Evolutionary conservation across 2,329 filamentous ascomycete species (phyloP).

Genomic region (Aspergillus persii): DNA sequence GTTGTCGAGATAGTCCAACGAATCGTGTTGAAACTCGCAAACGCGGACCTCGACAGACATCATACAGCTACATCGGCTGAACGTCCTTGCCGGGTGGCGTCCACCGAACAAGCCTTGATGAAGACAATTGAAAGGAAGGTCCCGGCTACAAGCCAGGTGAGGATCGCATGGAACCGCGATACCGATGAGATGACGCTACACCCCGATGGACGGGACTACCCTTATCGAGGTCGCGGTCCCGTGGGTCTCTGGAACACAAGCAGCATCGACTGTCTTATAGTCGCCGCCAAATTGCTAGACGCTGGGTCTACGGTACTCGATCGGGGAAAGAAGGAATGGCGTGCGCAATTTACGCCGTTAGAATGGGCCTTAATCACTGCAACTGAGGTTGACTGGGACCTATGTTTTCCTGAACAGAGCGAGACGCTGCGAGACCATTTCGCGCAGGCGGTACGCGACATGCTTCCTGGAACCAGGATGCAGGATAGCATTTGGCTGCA

Average conservation of each 20-base stretch:
- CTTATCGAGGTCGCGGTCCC: conserved; percentile 33
- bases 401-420: conserved; percentile 11
- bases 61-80: conserved; percentile 17
- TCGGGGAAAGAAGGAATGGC: conserved; percentile 16
- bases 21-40: conserved; percentile 26
- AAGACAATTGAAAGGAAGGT: conserved; percentile 17
- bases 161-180: conserved; percentile 8
- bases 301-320: conserved; percentile 37
- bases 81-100: conserved; percentile 13
- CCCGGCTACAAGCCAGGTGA: conserved; percentile 16
- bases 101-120: conserved; percentile 13
- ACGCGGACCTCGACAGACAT: conserved; percentile 31
- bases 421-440: conserved; percentile 20
- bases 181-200: conserved; percentile 16
- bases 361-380: conserved; percentile 29
- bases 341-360: conserved; percentile 10
- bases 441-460: conserved; percentile 8
- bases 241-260: conserved; percentile 23
- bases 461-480: neutral
- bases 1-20: conserved; percentile 24
- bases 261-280: conserved; percentile 32
- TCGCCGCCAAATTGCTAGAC: conserved; percentile 36
- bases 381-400: conserved; percentile 31
- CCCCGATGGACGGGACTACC: conserved; percentile 18
- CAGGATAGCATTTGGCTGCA: conserved; percentile 3